Evolutionary conservation across 306 rosid genomes (phyloP), one percentile per base, ranked within the genome.

Genomic region (Vicia sativa): DNA sequence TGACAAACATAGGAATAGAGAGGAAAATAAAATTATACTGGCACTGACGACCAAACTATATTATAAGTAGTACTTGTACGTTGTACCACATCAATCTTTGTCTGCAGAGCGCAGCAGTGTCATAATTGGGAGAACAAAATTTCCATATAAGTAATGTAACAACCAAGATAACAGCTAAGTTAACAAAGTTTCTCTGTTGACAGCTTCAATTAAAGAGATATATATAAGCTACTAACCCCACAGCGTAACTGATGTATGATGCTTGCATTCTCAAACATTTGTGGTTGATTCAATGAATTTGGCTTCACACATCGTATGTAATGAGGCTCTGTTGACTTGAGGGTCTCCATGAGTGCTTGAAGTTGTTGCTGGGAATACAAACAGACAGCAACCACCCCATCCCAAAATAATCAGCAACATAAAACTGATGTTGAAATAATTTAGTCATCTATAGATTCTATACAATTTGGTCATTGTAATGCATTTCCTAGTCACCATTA

Each of bases 271-370:
- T 93, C 98, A 82, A 93, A 93, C 45, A 76, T 83, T 46, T 93
- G 98, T 0, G 98, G 96, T 49, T 41, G 93, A 78, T 93, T 93
- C 77, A 86, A 77, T 66, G 96, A 90, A 78, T 90, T 93, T 38
- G 98, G 98, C 81, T 93, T 93, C 84, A 93, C 97, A 62, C 98
- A 93, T 35, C 98, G 91, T 69, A 93, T 76, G 79, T 93, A 93
- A 81, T 93, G 97, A 67, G 98, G 98, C 82, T 93, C 96, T 29
- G 98, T 93, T 56, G 81, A 68, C 56, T 79, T 86, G 50, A 93
- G 90, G 61, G 89, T 88, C 88, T 88, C 92, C 98, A 93, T 93
- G 69, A 93, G 86, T n/a, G 98, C 85, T 78, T 90, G 96, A 64
- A 90, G 98, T 93, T 93, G 98, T 84, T 88, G 98, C 98, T 93